A percentile compares a stretch with the other conserved stretches of the same genome.
These are phyloP conservation scores for Stephania japonica DNA, from an alignment of 164 flowering plant genomes.

Conservation along the genomic window DNA sequence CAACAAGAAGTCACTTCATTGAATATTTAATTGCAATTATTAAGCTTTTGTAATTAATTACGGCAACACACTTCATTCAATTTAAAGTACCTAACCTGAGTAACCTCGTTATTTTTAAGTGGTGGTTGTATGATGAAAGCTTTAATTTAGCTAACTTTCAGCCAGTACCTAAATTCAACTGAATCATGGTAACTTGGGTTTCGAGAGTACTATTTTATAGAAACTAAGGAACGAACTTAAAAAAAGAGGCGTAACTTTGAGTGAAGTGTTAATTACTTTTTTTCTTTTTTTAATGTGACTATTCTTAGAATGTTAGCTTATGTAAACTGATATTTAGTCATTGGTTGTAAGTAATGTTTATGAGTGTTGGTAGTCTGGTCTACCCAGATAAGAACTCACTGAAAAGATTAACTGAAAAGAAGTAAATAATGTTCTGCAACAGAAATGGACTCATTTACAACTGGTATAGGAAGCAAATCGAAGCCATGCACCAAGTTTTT, in stretches of 20 bases:
- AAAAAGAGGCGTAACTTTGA: not conserved
- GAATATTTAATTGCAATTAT: too few species aligned
- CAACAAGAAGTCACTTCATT: too few species aligned
- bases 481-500: slow-evolving; percentile 99
- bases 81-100: too few species aligned
- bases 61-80: too few species aligned
- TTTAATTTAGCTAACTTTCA: too few species aligned
- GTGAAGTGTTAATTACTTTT: not conserved
- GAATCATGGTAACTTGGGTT: too few species aligned
- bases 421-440: slow-evolving; percentile 80
- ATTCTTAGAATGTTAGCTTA: not conserved
- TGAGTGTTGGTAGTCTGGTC: slow-evolving; percentile 9
- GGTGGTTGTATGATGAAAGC: too few species aligned
- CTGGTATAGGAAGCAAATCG: slow-evolving; percentile 99
- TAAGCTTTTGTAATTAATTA: too few species aligned
- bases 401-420: slow-evolving; percentile 46
- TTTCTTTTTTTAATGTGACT: not conserved
- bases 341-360: slow-evolving; percentile 9
- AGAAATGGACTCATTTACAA: slow-evolving; percentile 79
- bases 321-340: slow-evolving; percentile 5
- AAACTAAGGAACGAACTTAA: not conserved
- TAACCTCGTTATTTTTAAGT: too few species aligned
- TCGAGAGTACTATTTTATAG: too few species aligned
- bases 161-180: too few species aligned
- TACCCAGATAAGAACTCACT: slow-evolving; percentile 21